Conservation (phyloP, 164 flowering plant genomes). For the Houttuynia cordata region DNA sequence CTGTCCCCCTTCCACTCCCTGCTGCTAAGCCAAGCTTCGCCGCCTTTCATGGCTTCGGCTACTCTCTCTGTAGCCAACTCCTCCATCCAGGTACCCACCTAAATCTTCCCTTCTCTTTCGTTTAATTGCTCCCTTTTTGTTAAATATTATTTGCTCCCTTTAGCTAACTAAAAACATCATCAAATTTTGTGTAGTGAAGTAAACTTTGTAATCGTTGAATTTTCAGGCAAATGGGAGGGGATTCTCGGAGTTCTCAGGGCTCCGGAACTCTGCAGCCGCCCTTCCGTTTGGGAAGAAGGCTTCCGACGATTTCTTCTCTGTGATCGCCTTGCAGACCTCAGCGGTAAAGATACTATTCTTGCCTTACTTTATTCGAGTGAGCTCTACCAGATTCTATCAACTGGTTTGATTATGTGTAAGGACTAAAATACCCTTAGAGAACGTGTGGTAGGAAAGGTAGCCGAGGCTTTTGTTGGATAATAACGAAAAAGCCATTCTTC, state of each 20-base stretch:
- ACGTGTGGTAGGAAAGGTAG: too few relatives aligned
- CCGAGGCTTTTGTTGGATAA: too few relatives aligned
- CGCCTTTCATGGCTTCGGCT: slow-evolving; percentile 47
- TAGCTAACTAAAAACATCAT: too few relatives aligned
- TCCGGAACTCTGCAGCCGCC: slow-evolving; percentile 42
- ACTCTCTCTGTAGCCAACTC: slow-evolving; percentile 61
- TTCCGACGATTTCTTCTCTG: slow-evolving; percentile 55
- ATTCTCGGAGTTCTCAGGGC: slow-evolving; percentile 61
- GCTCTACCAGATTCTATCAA: not conserved
- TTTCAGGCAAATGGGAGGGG: slow-evolving; percentile 54
- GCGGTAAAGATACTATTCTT: slow-evolving; percentile 38
- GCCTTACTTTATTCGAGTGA: too few relatives aligned
- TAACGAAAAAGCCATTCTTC: not conserved
- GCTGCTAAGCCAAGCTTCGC: slow-evolving; percentile 1
- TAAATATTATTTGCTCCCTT: too few relatives aligned
- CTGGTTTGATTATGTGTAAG: too few relatives aligned
- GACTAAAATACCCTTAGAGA: too few relatives aligned
- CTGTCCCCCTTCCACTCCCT: not conserved
- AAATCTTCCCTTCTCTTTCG: not conserved
- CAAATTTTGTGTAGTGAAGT: too few relatives aligned
- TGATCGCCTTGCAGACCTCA: slow-evolving; percentile 70
- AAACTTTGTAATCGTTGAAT: not conserved
- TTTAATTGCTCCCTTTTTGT: not conserved
- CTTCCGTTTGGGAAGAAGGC: slow-evolving; percentile 47
- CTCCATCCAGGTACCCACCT: slow-evolving; percentile 37